Conservation (phyloP, 495 filamentous ascomycete species). For the Terfezia claveryi region DNA sequence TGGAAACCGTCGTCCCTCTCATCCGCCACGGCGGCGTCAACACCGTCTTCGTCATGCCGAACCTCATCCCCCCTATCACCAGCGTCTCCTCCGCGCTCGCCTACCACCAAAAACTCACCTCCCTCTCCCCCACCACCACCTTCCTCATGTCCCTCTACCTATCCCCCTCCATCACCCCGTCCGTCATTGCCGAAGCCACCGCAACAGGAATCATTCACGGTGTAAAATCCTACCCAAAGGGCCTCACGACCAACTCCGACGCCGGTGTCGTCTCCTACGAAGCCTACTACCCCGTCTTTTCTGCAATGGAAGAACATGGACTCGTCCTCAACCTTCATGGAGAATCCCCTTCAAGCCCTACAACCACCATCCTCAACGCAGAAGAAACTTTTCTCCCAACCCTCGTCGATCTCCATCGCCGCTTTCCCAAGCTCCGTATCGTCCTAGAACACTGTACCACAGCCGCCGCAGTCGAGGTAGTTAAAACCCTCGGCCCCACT, state of each 20-base stretch:
- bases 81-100: slow-evolving; percentile 51
- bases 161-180: slow-evolving; percentile 53
- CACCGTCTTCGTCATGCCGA: slow-evolving; percentile 60
- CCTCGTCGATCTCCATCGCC: slow-evolving; percentile 41
- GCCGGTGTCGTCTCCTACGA: slow-evolving; percentile 56
- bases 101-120: slow-evolving; percentile 44
- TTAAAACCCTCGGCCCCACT: slow-evolving; percentile 48
- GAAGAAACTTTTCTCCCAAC: slow-evolving; percentile 66
- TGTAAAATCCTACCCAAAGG: slow-evolving; percentile 46
- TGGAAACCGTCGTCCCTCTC: slow-evolving; percentile 57
- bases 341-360: slow-evolving; percentile 26
- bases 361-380: slow-evolving; percentile 47
- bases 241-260: slow-evolving; percentile 67
- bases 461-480: slow-evolving; percentile 55
- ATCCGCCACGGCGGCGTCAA: slow-evolving; percentile 54
- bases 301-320: slow-evolving; percentile 47
- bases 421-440: slow-evolving; percentile 63
- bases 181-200: slow-evolving; percentile 52
- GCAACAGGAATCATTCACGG: slow-evolving; percentile 35
- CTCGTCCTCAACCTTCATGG: slow-evolving; percentile 42
- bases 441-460: slow-evolving; percentile 70
- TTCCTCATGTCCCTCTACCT: slow-evolving; percentile 85
- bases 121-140: slow-evolving; percentile 47
- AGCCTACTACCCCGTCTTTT: slow-evolving; percentile 54
- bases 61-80: slow-evolving; percentile 43